Evolutionary conservation across 2,329 filamentous ascomycete species (phyloP).

Genomic region (Trichoderma oligosporum): DNA sequence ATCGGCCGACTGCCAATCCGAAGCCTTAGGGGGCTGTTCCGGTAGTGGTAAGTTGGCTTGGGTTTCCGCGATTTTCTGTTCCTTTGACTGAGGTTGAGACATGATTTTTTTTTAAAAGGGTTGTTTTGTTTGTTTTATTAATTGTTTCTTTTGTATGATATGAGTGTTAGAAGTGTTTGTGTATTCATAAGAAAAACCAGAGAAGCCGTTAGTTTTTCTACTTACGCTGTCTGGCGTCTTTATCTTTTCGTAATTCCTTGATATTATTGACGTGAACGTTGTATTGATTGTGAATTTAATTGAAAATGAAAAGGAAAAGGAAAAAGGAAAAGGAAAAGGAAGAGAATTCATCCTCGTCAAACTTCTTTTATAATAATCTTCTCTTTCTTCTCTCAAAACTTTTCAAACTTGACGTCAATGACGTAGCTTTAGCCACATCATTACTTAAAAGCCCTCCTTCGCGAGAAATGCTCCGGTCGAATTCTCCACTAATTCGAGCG

Average conservation of each 20-base stretch:
- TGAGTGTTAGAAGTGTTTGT: too few relatives aligned
- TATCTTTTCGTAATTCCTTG: too few relatives aligned
- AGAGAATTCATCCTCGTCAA: too few relatives aligned
- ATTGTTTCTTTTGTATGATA: not conserved
- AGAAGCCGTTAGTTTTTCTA: too few relatives aligned
- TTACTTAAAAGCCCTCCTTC: not conserved
- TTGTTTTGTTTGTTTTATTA: not conserved
- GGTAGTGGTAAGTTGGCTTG: slow-evolving; percentile 74
- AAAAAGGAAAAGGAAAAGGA: too few relatives aligned
- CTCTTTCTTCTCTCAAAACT: not conserved
- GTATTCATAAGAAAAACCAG: too few relatives aligned
- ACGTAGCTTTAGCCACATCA: not conserved
- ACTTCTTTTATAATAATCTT: not conserved
- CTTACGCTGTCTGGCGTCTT: too few relatives aligned
- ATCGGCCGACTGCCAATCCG: slow-evolving; percentile 74
- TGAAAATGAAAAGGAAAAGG: too few relatives aligned
- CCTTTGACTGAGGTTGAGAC: slow-evolving; percentile 51
- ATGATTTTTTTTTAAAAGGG: slow-evolving; percentile 28
- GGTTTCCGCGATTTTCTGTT: slow-evolving; percentile 62
- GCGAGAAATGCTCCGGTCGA: not conserved
- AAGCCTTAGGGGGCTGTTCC: slow-evolving; percentile 69
- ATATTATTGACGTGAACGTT: too few relatives aligned
- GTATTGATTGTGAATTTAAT: too few relatives aligned
- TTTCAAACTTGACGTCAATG: not conserved
- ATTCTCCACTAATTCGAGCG: not conserved